A percentile compares a stretch with the other conserved stretches of the same genome.
phyloP scores from a whole-genome alignment of 805 yeast genomes.

The Kodamaea kaohsiungensis region DNA sequence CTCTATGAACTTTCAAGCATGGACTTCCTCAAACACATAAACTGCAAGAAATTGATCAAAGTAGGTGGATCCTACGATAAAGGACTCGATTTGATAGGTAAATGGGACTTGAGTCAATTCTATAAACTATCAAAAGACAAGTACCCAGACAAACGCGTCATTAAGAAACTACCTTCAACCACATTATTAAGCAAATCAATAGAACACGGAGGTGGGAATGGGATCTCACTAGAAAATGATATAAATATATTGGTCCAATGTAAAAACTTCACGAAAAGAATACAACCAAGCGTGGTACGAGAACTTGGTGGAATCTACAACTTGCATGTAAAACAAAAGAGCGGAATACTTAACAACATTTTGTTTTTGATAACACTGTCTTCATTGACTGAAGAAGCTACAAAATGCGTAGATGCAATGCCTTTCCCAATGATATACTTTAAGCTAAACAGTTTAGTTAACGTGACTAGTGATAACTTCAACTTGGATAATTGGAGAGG shows the following conservation, averaged over 20 bases:
- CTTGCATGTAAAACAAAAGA: slow-evolving; percentile 28
- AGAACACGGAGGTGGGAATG: slow-evolving; percentile 17
- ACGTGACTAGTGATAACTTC: slow-evolving; percentile 25
- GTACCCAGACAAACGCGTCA: slow-evolving; percentile 5
- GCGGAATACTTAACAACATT: slow-evolving; percentile 21
- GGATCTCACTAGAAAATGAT: slow-evolving; percentile 26
- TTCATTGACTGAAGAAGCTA: slow-evolving; percentile 49
- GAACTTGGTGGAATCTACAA: slow-evolving; percentile 55
- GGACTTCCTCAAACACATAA: slow-evolving; percentile 38
- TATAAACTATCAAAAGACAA: slow-evolving; percentile 6
- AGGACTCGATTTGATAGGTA: slow-evolving; percentile 57
- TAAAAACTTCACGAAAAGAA: slow-evolving; percentile 46
- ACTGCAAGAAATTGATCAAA: slow-evolving; percentile 38
- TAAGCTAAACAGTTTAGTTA: slow-evolving; percentile 35
- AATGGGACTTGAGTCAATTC: slow-evolving; percentile 44
- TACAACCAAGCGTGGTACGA: slow-evolving; percentile 49
- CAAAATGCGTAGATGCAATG: slow-evolving; percentile 44
- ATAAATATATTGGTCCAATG: slow-evolving; percentile 55
- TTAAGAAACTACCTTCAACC: slow-evolving; percentile 5
- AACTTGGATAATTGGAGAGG: slow-evolving; percentile 38
- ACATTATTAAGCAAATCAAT: slow-evolving; percentile 20
- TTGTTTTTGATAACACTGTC: slow-evolving; percentile 50
- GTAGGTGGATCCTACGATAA: slow-evolving; percentile 59
- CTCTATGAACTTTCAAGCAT: slow-evolving; percentile 52
- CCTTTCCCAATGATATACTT: slow-evolving; percentile 47